Evolutionary conservation across 768 basidiomycete species (phyloP).

Genomic region (Agrocybe pediades): DNA sequence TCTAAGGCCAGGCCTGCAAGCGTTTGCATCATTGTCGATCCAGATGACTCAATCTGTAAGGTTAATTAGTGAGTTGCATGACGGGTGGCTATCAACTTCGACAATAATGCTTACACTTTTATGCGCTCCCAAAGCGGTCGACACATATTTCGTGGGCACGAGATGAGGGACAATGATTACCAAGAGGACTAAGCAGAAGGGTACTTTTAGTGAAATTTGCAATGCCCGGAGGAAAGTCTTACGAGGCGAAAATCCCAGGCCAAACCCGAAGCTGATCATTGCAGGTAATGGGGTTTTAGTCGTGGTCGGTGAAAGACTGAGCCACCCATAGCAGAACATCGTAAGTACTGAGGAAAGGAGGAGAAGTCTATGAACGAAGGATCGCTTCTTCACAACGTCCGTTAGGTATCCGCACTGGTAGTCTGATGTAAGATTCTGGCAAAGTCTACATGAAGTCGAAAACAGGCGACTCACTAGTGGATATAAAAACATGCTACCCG

Average conservation of each 20-base stretch:
- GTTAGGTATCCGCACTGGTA: slow-evolving; percentile 9
- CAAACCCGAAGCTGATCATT: slow-evolving; percentile 11
- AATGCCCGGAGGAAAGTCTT: neutral
- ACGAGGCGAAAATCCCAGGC: slow-evolving; percentile 14
- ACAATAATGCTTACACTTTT: slow-evolving; percentile 8
- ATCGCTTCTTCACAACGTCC: slow-evolving; percentile 9
- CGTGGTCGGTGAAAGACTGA: slow-evolving; percentile 3
- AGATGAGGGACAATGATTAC: slow-evolving; percentile 15
- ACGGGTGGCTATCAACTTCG: neutral
- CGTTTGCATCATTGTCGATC: slow-evolving; percentile 13
- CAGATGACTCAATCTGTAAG: slow-evolving; percentile 11
- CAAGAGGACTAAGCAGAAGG: slow-evolving; percentile 6
- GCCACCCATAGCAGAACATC: slow-evolving; percentile 11
- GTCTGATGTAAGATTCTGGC: neutral
- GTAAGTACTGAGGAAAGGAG: slow-evolving; percentile 12
- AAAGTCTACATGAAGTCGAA: no score
- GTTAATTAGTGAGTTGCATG: neutral
- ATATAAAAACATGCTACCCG: slow-evolving; percentile 10
- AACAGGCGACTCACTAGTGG: slow-evolving; percentile 3
- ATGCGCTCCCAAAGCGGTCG: slow-evolving; percentile 13
- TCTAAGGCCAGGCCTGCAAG: slow-evolving; percentile 6
- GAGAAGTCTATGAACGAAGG: slow-evolving; percentile 12
- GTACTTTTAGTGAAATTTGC: neutral
- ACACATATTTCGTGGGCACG: slow-evolving; percentile 11
- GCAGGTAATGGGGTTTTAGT: slow-evolving; percentile 10